Evolutionary conservation across 768 basidiomycete species (phyloP).

Genomic region (Termitomyces heimii): DNA sequence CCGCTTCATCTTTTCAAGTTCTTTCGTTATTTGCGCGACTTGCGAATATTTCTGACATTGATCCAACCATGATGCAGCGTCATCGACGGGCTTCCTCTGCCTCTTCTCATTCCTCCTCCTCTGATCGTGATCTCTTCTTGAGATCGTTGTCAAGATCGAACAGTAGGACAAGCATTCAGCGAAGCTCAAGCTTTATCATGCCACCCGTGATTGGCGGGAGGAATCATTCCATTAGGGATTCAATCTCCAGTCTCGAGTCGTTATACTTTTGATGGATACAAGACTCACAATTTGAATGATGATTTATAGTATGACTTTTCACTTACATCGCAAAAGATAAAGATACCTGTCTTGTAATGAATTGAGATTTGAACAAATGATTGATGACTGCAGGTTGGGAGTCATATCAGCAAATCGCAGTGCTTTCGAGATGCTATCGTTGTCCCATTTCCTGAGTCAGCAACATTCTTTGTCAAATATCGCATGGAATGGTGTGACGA

Average conservation of each 20-base stretch:
- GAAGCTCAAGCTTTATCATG: slow-evolving; percentile 27
- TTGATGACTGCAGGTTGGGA: not conserved
- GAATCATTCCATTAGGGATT: slow-evolving; percentile 10
- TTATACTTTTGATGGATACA: not conserved
- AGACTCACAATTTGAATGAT: not conserved
- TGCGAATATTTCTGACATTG: slow-evolving; percentile 68
- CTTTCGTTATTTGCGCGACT: slow-evolving; percentile 74
- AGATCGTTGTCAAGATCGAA: slow-evolving; percentile 39
- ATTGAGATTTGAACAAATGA: not conserved
- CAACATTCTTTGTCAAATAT: not conserved
- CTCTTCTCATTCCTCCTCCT: slow-evolving; percentile 50
- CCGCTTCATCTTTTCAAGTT: slow-evolving; percentile 32
- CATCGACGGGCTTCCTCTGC: slow-evolving; percentile 75
- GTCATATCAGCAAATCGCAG: not conserved
- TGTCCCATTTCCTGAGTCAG: not conserved
- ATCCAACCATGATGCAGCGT: slow-evolving; percentile 73
- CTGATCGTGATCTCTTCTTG: slow-evolving; percentile 32
- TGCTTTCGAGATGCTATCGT: not conserved
- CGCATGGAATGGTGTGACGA: not conserved
- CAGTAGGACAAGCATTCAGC: slow-evolving; percentile 29
- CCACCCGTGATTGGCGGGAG: slow-evolving; percentile 22
- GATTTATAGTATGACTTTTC: not conserved
- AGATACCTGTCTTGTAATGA: not conserved
- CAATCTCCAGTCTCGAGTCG: slow-evolving; percentile 16
- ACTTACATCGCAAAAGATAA: too few species aligned